Evolutionary conservation across 2,329 filamentous ascomycete species (phyloP).

Genomic region (Eutypella sp.): DNA sequence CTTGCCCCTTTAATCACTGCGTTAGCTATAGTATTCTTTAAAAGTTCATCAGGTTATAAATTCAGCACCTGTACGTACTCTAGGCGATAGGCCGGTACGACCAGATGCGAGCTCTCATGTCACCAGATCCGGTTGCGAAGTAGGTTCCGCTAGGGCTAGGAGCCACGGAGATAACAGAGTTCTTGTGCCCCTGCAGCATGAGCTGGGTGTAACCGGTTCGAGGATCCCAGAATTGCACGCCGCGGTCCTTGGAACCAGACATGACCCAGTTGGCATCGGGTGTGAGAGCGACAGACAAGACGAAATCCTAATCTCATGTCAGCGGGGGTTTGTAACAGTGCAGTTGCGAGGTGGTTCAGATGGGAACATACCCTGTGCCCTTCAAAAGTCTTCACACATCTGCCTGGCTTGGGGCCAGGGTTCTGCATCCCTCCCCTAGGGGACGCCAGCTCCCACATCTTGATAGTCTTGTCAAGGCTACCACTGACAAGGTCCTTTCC

Average conservation of each 20-base stretch:
- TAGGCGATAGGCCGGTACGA: slow-evolving; percentile 58
- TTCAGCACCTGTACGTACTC: too few species aligned
- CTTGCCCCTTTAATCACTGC: too few species aligned
- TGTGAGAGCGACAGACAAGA: slow-evolving; percentile 90
- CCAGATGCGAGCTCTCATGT: slow-evolving; percentile 98
- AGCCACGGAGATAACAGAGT: slow-evolving; percentile 95
- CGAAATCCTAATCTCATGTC: slow-evolving; percentile 80
- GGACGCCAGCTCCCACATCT: slow-evolving; percentile 93
- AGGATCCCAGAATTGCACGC: slow-evolving; percentile 98
- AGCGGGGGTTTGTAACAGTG: slow-evolving; percentile 28
- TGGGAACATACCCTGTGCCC: slow-evolving; percentile 72
- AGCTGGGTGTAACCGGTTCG: slow-evolving; percentile 89
- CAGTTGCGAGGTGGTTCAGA: background rate
- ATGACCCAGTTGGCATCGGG: slow-evolving; percentile 95
- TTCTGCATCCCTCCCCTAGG: slow-evolving; percentile 63
- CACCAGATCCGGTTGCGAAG: slow-evolving; percentile 94
- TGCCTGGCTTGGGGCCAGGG: slow-evolving; percentile 72
- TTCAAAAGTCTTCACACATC: slow-evolving; percentile 95
- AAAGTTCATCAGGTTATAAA: too few species aligned
- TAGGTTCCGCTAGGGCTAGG: slow-evolving; percentile 82
- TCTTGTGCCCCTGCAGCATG: slow-evolving; percentile 98
- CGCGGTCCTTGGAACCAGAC: slow-evolving; percentile 93
- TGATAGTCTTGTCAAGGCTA: slow-evolving; percentile 95
- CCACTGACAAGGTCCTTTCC: slow-evolving; percentile 91
- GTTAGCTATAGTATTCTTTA: too few species aligned